These are phyloP conservation scores for Hypericum perforatum DNA, from an alignment of 345 rosid genomes.

Conservation along the genomic window DNA sequence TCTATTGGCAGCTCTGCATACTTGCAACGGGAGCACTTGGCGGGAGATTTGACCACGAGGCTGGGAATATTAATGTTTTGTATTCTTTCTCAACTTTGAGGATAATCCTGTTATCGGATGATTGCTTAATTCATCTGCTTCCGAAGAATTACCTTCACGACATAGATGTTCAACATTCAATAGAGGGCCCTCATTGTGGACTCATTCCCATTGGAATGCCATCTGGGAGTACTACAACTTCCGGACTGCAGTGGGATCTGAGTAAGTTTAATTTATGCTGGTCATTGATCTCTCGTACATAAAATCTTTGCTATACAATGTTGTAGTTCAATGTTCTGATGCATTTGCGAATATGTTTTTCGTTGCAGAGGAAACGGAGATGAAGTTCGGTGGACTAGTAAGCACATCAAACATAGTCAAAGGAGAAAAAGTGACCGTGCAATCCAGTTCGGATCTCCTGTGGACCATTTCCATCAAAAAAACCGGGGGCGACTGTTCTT, in stretches of 20 bases:
- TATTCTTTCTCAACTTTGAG: constrained; percentile 43
- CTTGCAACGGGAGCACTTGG: constrained; percentile 95
- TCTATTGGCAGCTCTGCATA: constrained; percentile 56
- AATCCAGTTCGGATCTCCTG: constrained; percentile 72
- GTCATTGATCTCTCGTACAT: constrained; percentile 1
- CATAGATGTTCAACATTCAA: constrained; percentile 44
- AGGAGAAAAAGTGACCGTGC: constrained; percentile 53
- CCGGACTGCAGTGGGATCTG: constrained; percentile 88
- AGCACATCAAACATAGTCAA: constrained; percentile 69
- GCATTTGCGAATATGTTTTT: background rate
- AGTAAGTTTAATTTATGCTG: constrained; percentile 35
- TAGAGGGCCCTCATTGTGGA: constrained; percentile 87
- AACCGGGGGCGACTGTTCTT: background rate
- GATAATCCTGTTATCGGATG: constrained; percentile 64
- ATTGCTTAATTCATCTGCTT: constrained; percentile 71
- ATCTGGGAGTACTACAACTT: constrained; percentile 59
- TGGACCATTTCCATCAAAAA: constrained; percentile 88
- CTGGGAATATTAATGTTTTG: constrained; percentile 74
- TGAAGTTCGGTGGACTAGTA: constrained; percentile 73
- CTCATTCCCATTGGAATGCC: constrained; percentile 76
- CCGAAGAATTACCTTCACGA: constrained; percentile 58
- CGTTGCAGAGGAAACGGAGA: constrained; percentile 51
- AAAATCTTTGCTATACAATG: no score
- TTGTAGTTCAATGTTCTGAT: background rate
- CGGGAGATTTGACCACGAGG: constrained; percentile 93